Base-by-base conservation (phyloP, 2,329 filamentous ascomycete genomes). In the Nothopassalora personata region DNA sequence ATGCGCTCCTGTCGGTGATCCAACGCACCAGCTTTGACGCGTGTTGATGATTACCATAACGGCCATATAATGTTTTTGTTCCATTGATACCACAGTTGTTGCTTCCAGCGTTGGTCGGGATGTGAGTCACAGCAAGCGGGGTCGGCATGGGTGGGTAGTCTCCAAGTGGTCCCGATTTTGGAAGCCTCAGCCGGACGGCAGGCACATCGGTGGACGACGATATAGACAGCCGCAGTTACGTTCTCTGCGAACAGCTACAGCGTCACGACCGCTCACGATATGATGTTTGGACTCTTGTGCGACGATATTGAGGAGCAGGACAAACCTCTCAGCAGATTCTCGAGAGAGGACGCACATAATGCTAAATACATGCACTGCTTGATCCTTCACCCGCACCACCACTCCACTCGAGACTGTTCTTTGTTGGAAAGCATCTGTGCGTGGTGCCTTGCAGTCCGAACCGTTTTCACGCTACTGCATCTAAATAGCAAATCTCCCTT, bases 11-110 rank as follows among this genome's bases (percentile, higher is more conserved):
- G 8, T 13, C 34, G 23, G 23, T 23, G 23, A 23, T 23, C 23
- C 23, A 23, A 3, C 23, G 23, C 23, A 2, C 23, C 23, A n/a
- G 11, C 10, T 10, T 30, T 5, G 39, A 43, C 23, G 36, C 23
- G n/a, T 54, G 33, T 54, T 47, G 34, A 47, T 47, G 36, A 47
- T 8, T 31, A 47, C 11, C 11, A 47, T 54, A 23, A 54, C 43
- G 36, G 43, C 18, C 36, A 31, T 43, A 19, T 49, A 33, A 33
- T 48, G 19, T 56, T 48, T 34, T 23, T 56, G 43, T 52, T 57
- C 31, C 19, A 31, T 55, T 55, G 53, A 50, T 56, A 56, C 46
- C 54, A 56, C 43, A 48, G 31, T 33, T 5, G 18, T 53, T 53
- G 28, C 31, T 47, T 54, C 15, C 39, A 43, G 39, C 39, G 39